Percentiles rank a stretch among this genome's conserved stretches.
These are phyloP conservation scores for Exophiala alcalophila DNA, from an alignment of 2,329 filamentous ascomycete species.

Conservation along the genomic window DNA sequence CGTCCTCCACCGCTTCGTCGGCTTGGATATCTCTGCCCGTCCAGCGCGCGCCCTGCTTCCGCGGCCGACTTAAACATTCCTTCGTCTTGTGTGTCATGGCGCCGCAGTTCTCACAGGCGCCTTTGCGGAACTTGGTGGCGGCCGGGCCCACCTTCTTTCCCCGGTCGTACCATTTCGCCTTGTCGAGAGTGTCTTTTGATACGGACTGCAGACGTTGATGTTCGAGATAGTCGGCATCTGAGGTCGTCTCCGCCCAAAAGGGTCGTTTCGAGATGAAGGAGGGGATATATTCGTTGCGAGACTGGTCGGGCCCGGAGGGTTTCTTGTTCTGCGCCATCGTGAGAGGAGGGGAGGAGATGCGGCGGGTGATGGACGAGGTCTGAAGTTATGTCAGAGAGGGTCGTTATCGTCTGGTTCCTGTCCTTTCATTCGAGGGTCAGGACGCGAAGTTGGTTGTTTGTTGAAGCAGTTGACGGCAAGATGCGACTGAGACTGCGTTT, in stretches of 20 bases:
- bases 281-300: constrained; percentile 95
- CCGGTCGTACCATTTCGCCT: constrained; percentile 89
- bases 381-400: too few relatives aligned
- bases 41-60: constrained; percentile 86
- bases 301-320: constrained; percentile 18
- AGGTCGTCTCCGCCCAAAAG: constrained; percentile 83
- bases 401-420: too few relatives aligned
- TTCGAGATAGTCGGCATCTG: constrained; percentile 83
- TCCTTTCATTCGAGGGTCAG: too few relatives aligned
- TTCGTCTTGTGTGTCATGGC: constrained; percentile 95
- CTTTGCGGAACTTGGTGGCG: constrained; percentile 95
- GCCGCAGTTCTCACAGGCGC: constrained; percentile 97
- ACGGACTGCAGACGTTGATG: constrained; percentile 75
- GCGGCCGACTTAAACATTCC: constrained; percentile 83
- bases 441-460: too few relatives aligned
- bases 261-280: constrained; percentile 97
- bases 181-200: constrained; percentile 44
- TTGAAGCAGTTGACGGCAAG: too few relatives aligned
- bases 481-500: too few relatives aligned
- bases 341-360: background rate
- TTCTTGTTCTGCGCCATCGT: constrained; percentile 23
- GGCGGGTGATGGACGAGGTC: too few relatives aligned
- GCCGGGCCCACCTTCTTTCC: constrained; percentile 80
- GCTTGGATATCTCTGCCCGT: constrained; percentile 91
- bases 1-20: constrained; percentile 81